A percentile compares a stretch with the other conserved stretches of the same genome.
Evolutionary conservation across 805 yeast species (phyloP).

Genomic region (Saturnispora sanitii): DNA sequence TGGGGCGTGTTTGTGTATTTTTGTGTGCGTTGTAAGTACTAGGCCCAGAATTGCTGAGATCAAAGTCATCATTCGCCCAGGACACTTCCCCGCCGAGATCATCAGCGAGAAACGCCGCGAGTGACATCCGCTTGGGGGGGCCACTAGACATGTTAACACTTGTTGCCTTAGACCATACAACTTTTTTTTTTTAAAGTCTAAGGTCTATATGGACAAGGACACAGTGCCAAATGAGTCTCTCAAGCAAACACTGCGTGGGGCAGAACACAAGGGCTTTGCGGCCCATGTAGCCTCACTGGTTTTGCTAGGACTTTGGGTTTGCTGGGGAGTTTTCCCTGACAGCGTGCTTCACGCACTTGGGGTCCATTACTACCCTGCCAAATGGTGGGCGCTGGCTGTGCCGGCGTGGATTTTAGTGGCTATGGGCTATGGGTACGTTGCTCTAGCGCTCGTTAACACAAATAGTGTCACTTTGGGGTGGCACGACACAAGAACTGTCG

Average conservation of each 20-base stretch:
- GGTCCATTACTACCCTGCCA: slow-evolving; percentile 74
- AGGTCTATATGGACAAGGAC: too few relatives aligned
- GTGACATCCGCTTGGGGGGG: slow-evolving; percentile 37
- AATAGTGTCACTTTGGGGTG: slow-evolving; percentile 59
- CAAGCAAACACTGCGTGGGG: slow-evolving; percentile 43
- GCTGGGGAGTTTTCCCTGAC: slow-evolving; percentile 73
- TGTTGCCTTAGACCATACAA: too few relatives aligned
- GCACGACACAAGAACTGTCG: slow-evolving; percentile 51
- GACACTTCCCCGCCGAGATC: slow-evolving; percentile 35
- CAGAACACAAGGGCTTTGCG: slow-evolving; percentile 86
- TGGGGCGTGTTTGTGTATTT: too few relatives aligned
- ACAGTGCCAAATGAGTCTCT: too few relatives aligned
- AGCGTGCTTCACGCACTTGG: slow-evolving; percentile 40
- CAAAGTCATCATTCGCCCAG: slow-evolving; percentile 62
- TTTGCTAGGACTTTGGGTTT: slow-evolving; percentile 43
- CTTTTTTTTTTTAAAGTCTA: too few relatives aligned
- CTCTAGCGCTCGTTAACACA: slow-evolving; percentile 61
- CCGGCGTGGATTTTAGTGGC: slow-evolving; percentile 63
- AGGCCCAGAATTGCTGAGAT: slow-evolving; percentile 48
- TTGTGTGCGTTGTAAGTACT: too few relatives aligned
- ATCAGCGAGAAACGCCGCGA: slow-evolving; percentile 37
- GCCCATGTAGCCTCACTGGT: slow-evolving; percentile 59
- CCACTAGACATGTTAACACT: too few relatives aligned
- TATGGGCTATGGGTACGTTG: slow-evolving; percentile 66
- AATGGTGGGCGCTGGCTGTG: slow-evolving; percentile 83